A percentile compares a stretch with the other conserved stretches of the same genome.
Conservation (phyloP, 768 basidiomycete species). For the Dentipellis fragilis region DNA sequence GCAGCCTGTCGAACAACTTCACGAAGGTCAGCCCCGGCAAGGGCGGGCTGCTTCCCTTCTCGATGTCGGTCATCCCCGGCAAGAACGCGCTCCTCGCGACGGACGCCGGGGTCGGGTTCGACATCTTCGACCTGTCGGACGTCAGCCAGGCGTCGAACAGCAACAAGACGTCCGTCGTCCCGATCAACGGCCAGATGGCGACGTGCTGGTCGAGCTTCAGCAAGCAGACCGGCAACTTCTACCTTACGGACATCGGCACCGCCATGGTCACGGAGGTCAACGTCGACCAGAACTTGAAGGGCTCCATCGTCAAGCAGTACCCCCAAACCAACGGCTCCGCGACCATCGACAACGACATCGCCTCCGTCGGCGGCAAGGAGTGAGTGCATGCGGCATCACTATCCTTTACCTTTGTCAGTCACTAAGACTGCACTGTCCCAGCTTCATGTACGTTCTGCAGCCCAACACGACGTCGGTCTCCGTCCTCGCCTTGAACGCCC, state of each 20-base stretch:
- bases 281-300: conserved; percentile 34
- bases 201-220: conserved; percentile 22
- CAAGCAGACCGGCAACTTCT: conserved; percentile 23
- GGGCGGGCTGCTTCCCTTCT: conserved; percentile 40
- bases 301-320: conserved; percentile 31
- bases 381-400: conserved; percentile 5
- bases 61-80: conserved; percentile 27
- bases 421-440: conserved; percentile 10
- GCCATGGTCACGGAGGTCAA: conserved; percentile 32
- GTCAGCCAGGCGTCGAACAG: conserved; percentile 16
- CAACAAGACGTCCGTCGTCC: conserved; percentile 15
- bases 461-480: conserved; percentile 29
- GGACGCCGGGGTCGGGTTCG: conserved; percentile 21
- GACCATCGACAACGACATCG: conserved; percentile 22
- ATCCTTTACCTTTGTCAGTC: neutral
- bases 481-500: conserved; percentile 29
- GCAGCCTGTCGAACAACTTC: conserved; percentile 34
- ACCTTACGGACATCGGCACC: conserved; percentile 20
- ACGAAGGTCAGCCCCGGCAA: conserved; percentile 23
- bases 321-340: conserved; percentile 10
- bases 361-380: conserved; percentile 21
- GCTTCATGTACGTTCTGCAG: conserved; percentile 32
- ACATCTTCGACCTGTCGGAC: conserved; percentile 19
- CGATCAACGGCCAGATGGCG: conserved; percentile 20
- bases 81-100: conserved; percentile 20